These are phyloP conservation scores for Terfezia claveryi DNA, from an alignment of 495 filamentous ascomycete species.

Conservation along the genomic window DNA sequence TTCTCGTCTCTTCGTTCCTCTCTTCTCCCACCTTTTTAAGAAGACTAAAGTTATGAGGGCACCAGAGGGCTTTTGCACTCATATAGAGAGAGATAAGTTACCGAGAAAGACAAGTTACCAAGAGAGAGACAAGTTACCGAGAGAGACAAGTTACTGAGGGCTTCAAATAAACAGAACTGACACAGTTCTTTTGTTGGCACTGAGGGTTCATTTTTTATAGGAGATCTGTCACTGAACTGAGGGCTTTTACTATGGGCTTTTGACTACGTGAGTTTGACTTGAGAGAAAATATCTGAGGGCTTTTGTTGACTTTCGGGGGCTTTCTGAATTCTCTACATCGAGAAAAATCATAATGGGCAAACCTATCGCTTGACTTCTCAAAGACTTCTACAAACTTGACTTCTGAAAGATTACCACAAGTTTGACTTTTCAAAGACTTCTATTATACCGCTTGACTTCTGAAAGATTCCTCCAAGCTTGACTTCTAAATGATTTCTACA, in stretches of 20 bases:
- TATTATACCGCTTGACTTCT: too few relatives aligned
- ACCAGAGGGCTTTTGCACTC: too few relatives aligned
- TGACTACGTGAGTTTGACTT: conserved; percentile 1
- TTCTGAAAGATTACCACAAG: too few relatives aligned
- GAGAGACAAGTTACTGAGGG: conserved; percentile 13
- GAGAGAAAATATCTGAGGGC: neutral
- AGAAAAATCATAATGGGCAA: too few relatives aligned
- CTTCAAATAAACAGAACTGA: conserved; percentile 6
- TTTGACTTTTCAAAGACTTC: too few relatives aligned
- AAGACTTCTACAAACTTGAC: too few relatives aligned
- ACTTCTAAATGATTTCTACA: too few relatives aligned
- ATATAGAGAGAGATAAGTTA: too few relatives aligned
- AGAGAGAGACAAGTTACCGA: conserved; percentile 12
- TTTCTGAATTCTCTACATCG: conserved; percentile 6
- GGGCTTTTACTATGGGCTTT: conserved; percentile 3
- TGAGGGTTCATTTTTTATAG: conserved; percentile 17
- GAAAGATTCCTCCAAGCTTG: too few relatives aligned
- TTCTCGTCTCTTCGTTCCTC: neutral
- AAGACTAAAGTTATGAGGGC: conserved; percentile 17
- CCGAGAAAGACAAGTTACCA: too few relatives aligned
- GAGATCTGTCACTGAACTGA: conserved; percentile 1
- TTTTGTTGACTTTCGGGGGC: conserved; percentile 8
- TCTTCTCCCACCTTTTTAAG: conserved; percentile 4
- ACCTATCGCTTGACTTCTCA: too few relatives aligned
- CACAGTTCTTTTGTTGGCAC: conserved; percentile 13